A percentile compares a stretch with the other conserved stretches of the same genome.
These are phyloP conservation scores for Tritrichomonas musculus DNA, from an alignment of 208 protist species.

Conservation along the genomic window DNA sequence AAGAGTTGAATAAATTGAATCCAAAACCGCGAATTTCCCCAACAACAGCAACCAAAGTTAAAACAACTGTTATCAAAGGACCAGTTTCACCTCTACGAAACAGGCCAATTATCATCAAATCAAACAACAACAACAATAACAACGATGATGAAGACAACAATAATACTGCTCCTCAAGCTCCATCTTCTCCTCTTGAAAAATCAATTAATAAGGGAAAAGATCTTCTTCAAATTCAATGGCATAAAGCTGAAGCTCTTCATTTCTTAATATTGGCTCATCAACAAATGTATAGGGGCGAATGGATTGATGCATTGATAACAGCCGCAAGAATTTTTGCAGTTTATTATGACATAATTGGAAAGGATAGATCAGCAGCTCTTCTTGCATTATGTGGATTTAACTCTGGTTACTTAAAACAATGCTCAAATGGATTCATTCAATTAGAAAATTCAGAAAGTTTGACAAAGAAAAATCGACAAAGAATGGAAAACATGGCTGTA, in stretches of 20 bases:
- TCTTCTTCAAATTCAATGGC: no score
- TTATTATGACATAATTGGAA: neutral
- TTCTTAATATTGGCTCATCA: neutral
- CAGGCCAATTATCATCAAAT: no score
- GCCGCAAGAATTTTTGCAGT: neutral
- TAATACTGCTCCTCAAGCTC: no score
- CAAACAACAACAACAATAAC: no score
- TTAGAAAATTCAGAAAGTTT: neutral
- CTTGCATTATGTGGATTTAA: neutral
- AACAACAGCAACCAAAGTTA: no score
- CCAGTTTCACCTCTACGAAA: no score
- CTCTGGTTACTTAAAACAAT: neutral
- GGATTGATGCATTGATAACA: neutral
- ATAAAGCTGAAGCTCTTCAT: conserved; percentile 32
- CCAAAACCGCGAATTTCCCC: no score
- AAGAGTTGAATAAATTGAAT: no score
- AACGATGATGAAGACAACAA: no score
- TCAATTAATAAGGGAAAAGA: no score
- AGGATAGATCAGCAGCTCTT: neutral
- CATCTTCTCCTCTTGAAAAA: no score
- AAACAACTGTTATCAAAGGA: no score
- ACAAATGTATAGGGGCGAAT: neutral
- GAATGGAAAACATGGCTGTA: neutral
- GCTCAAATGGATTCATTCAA: neutral
- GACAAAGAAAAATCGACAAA: neutral